These are phyloP conservation scores for Candolleomyces eurysporus DNA, from an alignment of 768 basidiomycete species.

Conservation along the genomic window DNA sequence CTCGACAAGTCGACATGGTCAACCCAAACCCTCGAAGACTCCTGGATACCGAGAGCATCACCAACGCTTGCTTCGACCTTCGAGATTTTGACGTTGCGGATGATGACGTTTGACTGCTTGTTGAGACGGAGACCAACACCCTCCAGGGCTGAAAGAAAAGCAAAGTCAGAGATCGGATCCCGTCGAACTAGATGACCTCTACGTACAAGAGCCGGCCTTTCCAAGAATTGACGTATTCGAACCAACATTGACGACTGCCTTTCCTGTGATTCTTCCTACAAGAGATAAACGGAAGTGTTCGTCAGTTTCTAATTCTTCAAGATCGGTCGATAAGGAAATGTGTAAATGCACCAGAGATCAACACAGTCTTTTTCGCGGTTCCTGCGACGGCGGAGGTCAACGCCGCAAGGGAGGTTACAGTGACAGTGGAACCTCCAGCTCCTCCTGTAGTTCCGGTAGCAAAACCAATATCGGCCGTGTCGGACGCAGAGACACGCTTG, in stretches of 20 bases:
- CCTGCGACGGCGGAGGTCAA: constrained; percentile 41
- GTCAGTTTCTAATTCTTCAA: background rate
- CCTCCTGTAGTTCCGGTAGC: constrained; percentile 45
- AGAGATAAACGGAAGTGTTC: background rate
- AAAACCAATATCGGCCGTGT: constrained; percentile 39
- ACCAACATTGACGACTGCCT: constrained; percentile 39
- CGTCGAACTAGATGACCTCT: background rate
- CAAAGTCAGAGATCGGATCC: too few relatives aligned
- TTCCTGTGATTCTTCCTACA: constrained; percentile 43
- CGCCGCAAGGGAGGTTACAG: constrained; percentile 40
- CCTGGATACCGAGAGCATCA: constrained; percentile 44
- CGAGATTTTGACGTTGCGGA: constrained; percentile 48
- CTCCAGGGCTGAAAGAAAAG: constrained; percentile 29
- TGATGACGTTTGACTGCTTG: constrained; percentile 42
- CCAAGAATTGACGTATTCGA: constrained; percentile 45
- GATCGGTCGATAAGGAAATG: too few relatives aligned
- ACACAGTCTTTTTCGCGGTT: constrained; percentile 40
- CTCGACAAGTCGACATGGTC: constrained; percentile 46
- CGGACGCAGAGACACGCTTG: constrained; percentile 35
- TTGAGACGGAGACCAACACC: constrained; percentile 47
- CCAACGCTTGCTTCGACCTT: constrained; percentile 45
- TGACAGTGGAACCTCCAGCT: constrained; percentile 40
- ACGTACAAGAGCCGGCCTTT: constrained; percentile 35
- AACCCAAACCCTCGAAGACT: constrained; percentile 39
- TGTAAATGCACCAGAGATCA: constrained; percentile 34